Evolutionary conservation across 2,329 filamentous ascomycete species (phyloP).

Genomic region (Colletotrichum paranaense): DNA sequence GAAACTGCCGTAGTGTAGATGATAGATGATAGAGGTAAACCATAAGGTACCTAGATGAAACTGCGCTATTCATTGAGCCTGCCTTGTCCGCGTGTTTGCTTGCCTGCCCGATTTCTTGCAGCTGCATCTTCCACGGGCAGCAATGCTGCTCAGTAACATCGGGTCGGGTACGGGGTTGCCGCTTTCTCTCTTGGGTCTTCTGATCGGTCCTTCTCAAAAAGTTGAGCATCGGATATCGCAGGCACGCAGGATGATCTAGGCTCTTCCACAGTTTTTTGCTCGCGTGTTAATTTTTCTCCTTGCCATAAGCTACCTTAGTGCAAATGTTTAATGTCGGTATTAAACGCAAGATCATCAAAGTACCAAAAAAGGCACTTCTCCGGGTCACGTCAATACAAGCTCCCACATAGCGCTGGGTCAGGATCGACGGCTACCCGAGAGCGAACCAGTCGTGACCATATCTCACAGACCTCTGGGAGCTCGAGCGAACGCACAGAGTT

Average conservation of each 20-base stretch:
- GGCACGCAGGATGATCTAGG: background rate
- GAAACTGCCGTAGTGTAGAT: too few relatives aligned
- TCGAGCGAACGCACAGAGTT: background rate
- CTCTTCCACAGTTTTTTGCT: background rate
- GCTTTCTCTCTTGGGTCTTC: background rate
- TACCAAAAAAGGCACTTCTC: background rate
- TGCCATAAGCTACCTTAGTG: background rate
- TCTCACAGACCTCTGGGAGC: background rate
- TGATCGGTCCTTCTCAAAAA: too few relatives aligned
- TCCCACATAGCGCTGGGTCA: background rate
- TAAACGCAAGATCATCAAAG: too few relatives aligned
- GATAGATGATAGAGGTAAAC: too few relatives aligned
- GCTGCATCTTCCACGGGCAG: background rate
- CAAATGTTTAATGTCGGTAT: too few relatives aligned
- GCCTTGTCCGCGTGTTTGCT: too few relatives aligned
- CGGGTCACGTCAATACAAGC: background rate
- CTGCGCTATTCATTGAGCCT: background rate
- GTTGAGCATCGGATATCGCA: too few relatives aligned
- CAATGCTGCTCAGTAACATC: background rate
- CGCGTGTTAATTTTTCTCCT: background rate
- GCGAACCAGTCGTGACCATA: background rate
- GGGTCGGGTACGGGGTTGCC: background rate
- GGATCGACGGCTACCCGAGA: background rate
- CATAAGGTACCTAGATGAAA: background rate
- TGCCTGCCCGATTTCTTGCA: background rate